Conservation (phyloP, 208 protist species). For the Perkinsela sp. region DNA sequence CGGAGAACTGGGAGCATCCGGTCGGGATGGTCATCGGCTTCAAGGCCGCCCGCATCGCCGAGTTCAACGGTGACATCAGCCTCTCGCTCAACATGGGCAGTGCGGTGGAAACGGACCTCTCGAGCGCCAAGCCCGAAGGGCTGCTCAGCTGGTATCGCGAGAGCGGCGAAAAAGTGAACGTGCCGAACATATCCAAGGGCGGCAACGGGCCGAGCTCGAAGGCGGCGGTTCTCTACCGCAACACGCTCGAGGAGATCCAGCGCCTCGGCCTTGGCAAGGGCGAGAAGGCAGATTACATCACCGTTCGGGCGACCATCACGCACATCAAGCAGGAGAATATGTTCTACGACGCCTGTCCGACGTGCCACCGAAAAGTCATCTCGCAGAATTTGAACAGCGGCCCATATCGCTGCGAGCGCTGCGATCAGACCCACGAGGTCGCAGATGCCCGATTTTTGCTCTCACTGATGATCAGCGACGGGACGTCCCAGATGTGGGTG, state of each 20-base stretch:
- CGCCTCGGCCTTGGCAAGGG: slow-evolving; percentile 31
- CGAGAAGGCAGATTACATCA: slow-evolving; percentile 41
- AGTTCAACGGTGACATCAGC: no score
- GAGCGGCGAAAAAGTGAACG: no score
- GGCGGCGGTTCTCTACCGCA: no score
- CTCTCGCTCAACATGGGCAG: no score
- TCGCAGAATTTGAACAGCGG: slow-evolving; percentile 31
- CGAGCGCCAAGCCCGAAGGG: no score
- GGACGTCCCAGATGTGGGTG: slow-evolving; percentile 52
- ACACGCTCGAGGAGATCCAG: slow-evolving; percentile 44
- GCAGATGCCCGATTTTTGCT: slow-evolving; percentile 41
- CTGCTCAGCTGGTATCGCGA: no score
- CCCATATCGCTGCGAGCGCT: slow-evolving; percentile 56
- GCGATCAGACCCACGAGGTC: slow-evolving; percentile 24
- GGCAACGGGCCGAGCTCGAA: no score
- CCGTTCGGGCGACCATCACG: slow-evolving; percentile 44
- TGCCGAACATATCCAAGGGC: no score
- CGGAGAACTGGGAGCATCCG: slow-evolving; percentile 19
- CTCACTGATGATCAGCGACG: slow-evolving; percentile 50
- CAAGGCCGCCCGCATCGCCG: slow-evolving; percentile 39
- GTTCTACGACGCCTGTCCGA: slow-evolving; percentile 67
- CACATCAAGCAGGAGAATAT: slow-evolving; percentile 61
- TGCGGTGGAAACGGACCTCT: no score
- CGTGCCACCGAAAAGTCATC: slow-evolving; percentile 70
- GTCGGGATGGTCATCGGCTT: slow-evolving; percentile 38